These are phyloP conservation scores for Penicillium verrucosum DNA, from an alignment of 2,329 filamentous ascomycete species.

Conservation along the genomic window DNA sequence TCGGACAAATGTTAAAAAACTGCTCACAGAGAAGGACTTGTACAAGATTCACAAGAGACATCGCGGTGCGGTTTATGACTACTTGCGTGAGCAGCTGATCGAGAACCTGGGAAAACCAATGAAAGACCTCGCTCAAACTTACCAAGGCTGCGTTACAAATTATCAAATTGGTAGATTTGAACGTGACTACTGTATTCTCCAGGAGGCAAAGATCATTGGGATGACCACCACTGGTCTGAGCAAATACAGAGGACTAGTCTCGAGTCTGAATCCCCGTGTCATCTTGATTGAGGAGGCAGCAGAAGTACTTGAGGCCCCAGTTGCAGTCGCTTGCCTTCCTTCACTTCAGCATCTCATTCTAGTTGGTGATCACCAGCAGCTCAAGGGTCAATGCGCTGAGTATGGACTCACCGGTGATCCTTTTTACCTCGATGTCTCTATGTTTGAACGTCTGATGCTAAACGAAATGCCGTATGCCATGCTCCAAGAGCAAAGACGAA, in stretches of 20 bases:
- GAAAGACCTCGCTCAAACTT: constrained; percentile 49
- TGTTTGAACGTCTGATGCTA: constrained; percentile 75
- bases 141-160: constrained; percentile 50
- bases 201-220: constrained; percentile 58
- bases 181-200: constrained; percentile 58
- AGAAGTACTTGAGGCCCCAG: constrained; percentile 61
- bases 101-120: constrained; percentile 48
- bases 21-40: constrained; percentile 51
- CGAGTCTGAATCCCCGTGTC: constrained; percentile 62
- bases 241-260: constrained; percentile 72
- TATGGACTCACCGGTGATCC: constrained; percentile 57
- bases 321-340: constrained; percentile 59
- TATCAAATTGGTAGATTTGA: constrained; percentile 59
- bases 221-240: constrained; percentile 77
- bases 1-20: constrained; percentile 37
- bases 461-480: constrained; percentile 62
- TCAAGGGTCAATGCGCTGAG: constrained; percentile 65
- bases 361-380: constrained; percentile 77
- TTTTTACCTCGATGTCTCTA: constrained; percentile 67
- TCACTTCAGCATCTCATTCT: constrained; percentile 63
- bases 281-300: constrained; percentile 78
- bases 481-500: constrained; percentile 67
- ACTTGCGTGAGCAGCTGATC: constrained; percentile 58
- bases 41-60: constrained; percentile 56
- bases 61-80: constrained; percentile 65